Evolutionary conservation across 192 early-diverging fungal species (phyloP).

Genomic region (Linnemannia hyalina): DNA sequence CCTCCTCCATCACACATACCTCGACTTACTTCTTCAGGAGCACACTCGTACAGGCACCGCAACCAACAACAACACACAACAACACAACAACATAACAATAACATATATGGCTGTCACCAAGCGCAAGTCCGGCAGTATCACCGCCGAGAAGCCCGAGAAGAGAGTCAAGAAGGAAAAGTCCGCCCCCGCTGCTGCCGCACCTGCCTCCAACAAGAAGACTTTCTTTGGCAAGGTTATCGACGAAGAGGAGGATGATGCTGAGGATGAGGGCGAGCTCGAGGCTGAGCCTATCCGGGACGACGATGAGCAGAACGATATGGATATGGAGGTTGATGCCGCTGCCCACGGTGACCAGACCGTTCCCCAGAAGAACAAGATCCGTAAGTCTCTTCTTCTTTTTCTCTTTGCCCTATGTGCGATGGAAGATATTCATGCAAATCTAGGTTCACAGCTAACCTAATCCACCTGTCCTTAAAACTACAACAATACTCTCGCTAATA

Average conservation of each 20-base stretch:
- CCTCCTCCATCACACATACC: background rate
- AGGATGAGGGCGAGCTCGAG: slow-evolving; percentile 46
- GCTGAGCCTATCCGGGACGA: slow-evolving; percentile 52
- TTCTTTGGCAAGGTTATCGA: slow-evolving; percentile 49
- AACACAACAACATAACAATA: background rate
- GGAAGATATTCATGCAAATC: background rate
- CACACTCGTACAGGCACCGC: background rate
- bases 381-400: slow-evolving; percentile 10
- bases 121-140: slow-evolving; percentile 49
- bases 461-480: background rate
- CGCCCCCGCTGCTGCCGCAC: background rate
- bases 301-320: slow-evolving; percentile 52
- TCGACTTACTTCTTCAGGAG: background rate
- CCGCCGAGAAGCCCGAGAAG: slow-evolving; percentile 48
- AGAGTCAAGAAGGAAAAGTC: slow-evolving; percentile 54
- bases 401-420: background rate
- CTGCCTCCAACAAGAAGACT: slow-evolving; percentile 36
- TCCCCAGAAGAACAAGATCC: slow-evolving; percentile 48
- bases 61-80: background rate
- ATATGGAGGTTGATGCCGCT: slow-evolving; percentile 45
- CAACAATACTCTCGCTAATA: background rate
- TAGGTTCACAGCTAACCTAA: background rate
- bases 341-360: slow-evolving; percentile 18
- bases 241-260: slow-evolving; percentile 26
- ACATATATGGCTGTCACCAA: slow-evolving; percentile 46